These are phyloP conservation scores for Barnettozyma populi DNA, from an alignment of 805 yeast species.

Conservation along the genomic window DNA sequence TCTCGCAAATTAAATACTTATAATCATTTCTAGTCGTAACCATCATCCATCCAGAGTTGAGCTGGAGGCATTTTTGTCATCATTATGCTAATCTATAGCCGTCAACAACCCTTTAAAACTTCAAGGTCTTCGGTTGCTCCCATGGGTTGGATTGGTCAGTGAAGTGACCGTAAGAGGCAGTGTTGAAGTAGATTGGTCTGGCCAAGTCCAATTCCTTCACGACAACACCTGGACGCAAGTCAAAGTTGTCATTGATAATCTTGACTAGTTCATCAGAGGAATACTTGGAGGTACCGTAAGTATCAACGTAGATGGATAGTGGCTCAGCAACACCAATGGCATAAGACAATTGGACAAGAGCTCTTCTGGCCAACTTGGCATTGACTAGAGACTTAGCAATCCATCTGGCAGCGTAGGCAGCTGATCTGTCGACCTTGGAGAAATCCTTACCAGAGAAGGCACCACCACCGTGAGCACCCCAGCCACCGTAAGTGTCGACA, in stretches of 20 bases:
- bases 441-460: constrained; percentile 99
- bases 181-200: constrained; percentile 97
- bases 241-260: constrained; percentile 91
- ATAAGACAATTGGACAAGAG: constrained; percentile 95
- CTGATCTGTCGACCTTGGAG: constrained; percentile 99
- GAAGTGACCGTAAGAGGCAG: constrained; percentile 99
- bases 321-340: constrained; percentile 99
- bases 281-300: constrained; percentile 95
- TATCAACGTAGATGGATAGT: constrained; percentile 92
- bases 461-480: constrained; percentile 99
- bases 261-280: constrained; percentile 85
- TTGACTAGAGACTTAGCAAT: constrained; percentile 96
- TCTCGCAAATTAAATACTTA: constrained; percentile 2
- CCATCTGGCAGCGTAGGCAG: constrained; percentile 99
- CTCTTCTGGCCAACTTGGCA: constrained; percentile 95
- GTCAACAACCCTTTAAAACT: constrained; percentile 34
- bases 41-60: constrained; percentile 10
- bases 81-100: constrained; percentile 1
- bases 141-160: constrained; percentile 98
- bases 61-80: constrained; percentile 1
- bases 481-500: constrained; percentile 99
- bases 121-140: constrained; percentile 91
- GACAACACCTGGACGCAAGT: constrained; percentile 98
- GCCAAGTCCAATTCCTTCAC: constrained; percentile 96
- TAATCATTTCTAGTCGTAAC: constrained; percentile 7